Evolutionary conservation across 2,329 filamentous ascomycete genomes (phyloP), one percentile per base, ranked within the genome.

Genomic region (Mariannaea sp.): DNA sequence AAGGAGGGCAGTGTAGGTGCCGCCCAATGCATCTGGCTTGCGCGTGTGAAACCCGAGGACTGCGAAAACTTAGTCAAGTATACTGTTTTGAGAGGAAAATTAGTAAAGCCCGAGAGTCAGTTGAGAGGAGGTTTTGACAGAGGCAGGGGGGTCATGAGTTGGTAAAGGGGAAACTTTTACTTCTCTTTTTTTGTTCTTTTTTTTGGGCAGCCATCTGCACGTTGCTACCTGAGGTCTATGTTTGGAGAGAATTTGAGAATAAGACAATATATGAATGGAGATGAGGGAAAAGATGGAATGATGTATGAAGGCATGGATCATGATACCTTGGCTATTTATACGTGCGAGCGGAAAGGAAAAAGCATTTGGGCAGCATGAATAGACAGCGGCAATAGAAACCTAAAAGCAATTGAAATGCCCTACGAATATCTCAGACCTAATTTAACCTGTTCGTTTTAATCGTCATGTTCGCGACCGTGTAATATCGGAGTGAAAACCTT

Each of bases 1-100:
- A 13, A 40, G 6, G 56, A 49, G 59, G 60, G 61, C 48, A 70
- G 75, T 32, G 73, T 79, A 3, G 87, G 87, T 49, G 92, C 91
- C 1, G 86, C 83, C 39, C 92, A 97, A 77, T 93, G 92, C 57
- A 95, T 97, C 64, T 97, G 93, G 93, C 78, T 97, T 39, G 93
- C 90, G 16, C 79, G 93, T 53, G 86, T 97, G 14, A 75, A 78
- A 68, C 93, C 93, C 0, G 89, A 95, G 74, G 91, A 97, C 68
- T 96, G 92, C 67, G 92, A 97, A 79, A 95, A 94, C 59, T 84
- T 99, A 55, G 84, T 99, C 36, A 82, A 85, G 68, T 97, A 89
- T 70, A 97, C 94, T 0, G 82, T 99, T 3, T 71, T 97, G 66
- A 89, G 96, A 76, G 94, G 94, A 19, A 97, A 97, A 77, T 85